These are phyloP conservation scores for Astraeus odoratus DNA, from an alignment of 768 basidiomycete genomes.

Conservation along the genomic window DNA sequence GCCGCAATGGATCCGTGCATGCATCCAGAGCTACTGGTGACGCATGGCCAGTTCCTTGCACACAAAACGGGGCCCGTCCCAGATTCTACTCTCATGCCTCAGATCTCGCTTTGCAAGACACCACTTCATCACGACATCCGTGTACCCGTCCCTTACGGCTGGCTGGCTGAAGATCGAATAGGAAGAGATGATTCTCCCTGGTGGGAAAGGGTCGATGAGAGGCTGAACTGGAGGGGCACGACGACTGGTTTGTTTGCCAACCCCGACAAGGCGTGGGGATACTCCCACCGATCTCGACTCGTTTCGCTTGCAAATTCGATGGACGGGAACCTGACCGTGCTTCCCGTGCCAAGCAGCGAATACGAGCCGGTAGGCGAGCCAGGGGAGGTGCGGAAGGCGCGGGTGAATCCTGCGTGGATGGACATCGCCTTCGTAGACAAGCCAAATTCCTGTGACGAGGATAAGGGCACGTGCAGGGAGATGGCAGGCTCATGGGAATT, in stretches of 20 bases:
- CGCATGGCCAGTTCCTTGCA: constrained; percentile 49
- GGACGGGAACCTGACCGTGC: constrained; percentile 32
- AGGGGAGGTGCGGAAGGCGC: constrained; percentile 28
- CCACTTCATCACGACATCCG: constrained; percentile 51
- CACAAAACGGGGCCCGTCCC: constrained; percentile 42
- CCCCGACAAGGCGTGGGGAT: constrained; percentile 36
- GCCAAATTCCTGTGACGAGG: constrained; percentile 35
- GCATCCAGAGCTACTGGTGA: constrained; percentile 27
- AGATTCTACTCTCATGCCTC: constrained; percentile 37
- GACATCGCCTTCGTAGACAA: constrained; percentile 52
- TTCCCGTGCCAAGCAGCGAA: constrained; percentile 26
- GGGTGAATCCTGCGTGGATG: constrained; percentile 48
- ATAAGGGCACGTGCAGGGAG: constrained; percentile 29
- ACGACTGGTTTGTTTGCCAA: constrained; percentile 57
- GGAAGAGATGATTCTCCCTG: constrained; percentile 52
- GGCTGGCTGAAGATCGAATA: constrained; percentile 36
- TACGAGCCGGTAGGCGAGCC: constrained; percentile 30
- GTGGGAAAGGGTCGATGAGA: constrained; percentile 55
- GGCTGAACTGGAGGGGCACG: constrained; percentile 66
- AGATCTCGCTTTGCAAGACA: constrained; percentile 48
- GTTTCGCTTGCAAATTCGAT: constrained; percentile 37
- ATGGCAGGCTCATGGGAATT: constrained; percentile 46
- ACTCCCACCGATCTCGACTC: constrained; percentile 44
- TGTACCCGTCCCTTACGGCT: constrained; percentile 40
- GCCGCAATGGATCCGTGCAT: constrained; percentile 32